Conservation (phyloP, 2,329 filamentous ascomycete genomes). For the Alternaria burnsii region DNA sequence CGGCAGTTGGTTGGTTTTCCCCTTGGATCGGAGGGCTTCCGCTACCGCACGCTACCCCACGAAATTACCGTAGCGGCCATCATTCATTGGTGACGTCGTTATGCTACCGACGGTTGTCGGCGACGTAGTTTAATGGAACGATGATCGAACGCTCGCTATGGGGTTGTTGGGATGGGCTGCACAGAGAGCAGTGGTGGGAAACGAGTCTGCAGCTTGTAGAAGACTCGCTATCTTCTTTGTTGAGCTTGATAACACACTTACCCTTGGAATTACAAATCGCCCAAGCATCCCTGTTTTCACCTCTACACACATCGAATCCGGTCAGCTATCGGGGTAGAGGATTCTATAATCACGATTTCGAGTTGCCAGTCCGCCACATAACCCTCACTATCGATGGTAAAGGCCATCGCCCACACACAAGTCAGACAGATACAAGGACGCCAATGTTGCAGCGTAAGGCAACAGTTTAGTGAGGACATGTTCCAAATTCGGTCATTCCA, state of each 20-base stretch:
- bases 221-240: neutral
- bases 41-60: conserved; percentile 2
- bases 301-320: neutral
- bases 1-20: neutral
- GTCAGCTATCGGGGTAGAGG: no score
- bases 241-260: neutral
- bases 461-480: no score
- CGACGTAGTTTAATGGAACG: neutral
- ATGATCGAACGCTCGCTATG: neutral
- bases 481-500: no score
- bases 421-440: no score
- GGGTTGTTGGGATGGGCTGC: neutral
- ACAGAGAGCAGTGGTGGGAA: neutral
- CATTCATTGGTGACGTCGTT: neutral
- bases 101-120: neutral
- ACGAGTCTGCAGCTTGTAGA: neutral
- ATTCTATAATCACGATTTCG: no score
- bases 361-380: no score
- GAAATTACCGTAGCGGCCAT: conserved; percentile 3
- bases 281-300: neutral
- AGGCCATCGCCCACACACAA: no score
- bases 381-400: no score
- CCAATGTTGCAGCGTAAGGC: no score
- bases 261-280: neutral
- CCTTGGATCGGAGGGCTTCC: neutral